These are phyloP conservation scores for Leccinum subgranulosum DNA, from an alignment of 768 basidiomycete species.

Conservation along the genomic window DNA sequence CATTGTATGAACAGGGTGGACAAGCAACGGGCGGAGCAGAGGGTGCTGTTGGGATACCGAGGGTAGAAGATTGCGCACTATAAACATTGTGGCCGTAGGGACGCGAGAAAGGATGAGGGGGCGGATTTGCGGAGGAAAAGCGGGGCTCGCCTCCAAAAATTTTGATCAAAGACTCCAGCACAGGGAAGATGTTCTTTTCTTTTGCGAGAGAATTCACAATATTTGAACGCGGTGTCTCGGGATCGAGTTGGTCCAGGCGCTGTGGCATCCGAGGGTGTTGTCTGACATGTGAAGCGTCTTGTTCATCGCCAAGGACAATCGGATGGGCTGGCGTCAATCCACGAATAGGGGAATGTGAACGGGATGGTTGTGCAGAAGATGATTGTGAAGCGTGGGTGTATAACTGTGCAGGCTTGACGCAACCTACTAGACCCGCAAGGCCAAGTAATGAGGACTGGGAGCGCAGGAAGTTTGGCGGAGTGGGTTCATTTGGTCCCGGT, in stretches of 20 bases:
- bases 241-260: slow-evolving; percentile 34
- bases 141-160: slow-evolving; percentile 44
- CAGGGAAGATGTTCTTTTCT: slow-evolving; percentile 65
- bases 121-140: slow-evolving; percentile 1
- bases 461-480: slow-evolving; percentile 67
- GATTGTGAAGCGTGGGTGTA: slow-evolving; percentile 5
- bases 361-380: slow-evolving; percentile 34
- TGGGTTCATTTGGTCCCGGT: slow-evolving; percentile 58
- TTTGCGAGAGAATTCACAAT: slow-evolving; percentile 56
- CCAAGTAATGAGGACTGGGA: slow-evolving; percentile 72
- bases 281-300: slow-evolving; percentile 28
- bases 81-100: slow-evolving; percentile 18
- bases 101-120: slow-evolving; percentile 12
- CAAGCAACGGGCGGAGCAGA: slow-evolving; percentile 11
- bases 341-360: slow-evolving; percentile 33
- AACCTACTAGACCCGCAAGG: slow-evolving; percentile 65
- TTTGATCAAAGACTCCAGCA: slow-evolving; percentile 59
- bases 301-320: slow-evolving; percentile 66
- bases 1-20: neutral
- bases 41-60: neutral
- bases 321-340: slow-evolving; percentile 62
- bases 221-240: slow-evolving; percentile 49
- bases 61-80: neutral
- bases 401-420: slow-evolving; percentile 51
- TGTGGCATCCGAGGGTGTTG: slow-evolving; percentile 6